Base-by-base conservation (phyloP, 192 early-diverging fungal genomes). In the Irineochytrium annulatum region DNA sequence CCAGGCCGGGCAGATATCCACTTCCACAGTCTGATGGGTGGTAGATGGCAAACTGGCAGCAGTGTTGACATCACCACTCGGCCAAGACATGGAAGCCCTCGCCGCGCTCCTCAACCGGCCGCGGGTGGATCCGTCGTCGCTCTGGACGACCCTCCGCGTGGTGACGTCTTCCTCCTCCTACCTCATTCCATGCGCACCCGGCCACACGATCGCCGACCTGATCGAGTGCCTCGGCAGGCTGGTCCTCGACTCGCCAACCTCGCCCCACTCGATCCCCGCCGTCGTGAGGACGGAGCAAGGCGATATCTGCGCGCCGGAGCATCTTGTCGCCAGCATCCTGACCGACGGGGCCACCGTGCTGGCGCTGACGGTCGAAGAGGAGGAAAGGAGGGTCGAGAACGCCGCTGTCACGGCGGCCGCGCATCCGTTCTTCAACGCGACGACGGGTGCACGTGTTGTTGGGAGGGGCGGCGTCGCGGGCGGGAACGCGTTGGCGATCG, bases 261-360 rank as follows among this genome's bases (percentile, higher is more conserved):
- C 8, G 34, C 53, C 53, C 53, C 28, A 27, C 19, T 13, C 29
- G 11, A 17, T 19, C 14, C 59, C 45, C 46, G 24, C 16, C 11
- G 54, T 56, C 13, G 39, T 57, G 16, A 22, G 48, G 32, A 64
- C 62, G n/a, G 32, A 1, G 3, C 41, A 64, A 26, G 62, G 54
- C 5, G 39, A 64, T 44, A 30, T 57, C n/a, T 34, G 55, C 28
- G 62, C 41, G 26, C 37, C 22, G 4, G 19, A 3, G 6, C 26
- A 43, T n/a, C 22, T 22, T 5, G 54, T 46, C 26, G 39, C 52
- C 3, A 20, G 13, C 35, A 32, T 48, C 16, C 41, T 48, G 20
- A 41, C 34, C 14, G 31, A 29, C 11, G 57, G 33, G 27, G 34
- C 55, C 24, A 41, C 55, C 1, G n/a, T 64, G 24, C 14, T 64